A percentile compares a stretch with the other conserved stretches of the same genome.
Conservation (phyloP, 2,329 filamentous ascomycete species). For the Sphaerulina populicola region DNA sequence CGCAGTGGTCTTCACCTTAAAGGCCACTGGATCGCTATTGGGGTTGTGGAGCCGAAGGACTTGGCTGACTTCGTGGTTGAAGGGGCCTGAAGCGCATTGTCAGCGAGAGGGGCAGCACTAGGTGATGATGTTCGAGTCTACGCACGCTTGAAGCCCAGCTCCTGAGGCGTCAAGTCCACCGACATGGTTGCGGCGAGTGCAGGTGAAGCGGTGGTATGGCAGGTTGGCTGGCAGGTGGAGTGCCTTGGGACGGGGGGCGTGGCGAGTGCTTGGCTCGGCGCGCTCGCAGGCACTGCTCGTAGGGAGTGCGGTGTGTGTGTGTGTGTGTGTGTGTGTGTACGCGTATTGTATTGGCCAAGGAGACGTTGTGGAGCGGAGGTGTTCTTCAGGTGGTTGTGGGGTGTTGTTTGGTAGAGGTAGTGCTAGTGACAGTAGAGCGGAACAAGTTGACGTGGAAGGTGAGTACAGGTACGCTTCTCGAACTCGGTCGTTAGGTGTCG, state of each 20-base stretch:
- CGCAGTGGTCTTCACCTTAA: slow-evolving; percentile 94
- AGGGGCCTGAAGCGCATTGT: slow-evolving; percentile 45
- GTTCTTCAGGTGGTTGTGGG: background rate
- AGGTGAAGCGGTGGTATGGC: slow-evolving; percentile 2
- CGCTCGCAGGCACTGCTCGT: background rate
- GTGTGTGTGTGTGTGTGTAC: background rate
- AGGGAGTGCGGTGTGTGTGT: background rate
- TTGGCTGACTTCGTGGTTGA: slow-evolving; percentile 57
- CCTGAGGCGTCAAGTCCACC: slow-evolving; percentile 81
- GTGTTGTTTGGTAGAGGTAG: background rate
- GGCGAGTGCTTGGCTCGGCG: background rate
- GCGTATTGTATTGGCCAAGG: background rate
- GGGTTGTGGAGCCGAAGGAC: slow-evolving; percentile 52
- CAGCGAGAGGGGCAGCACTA: slow-evolving; percentile 8
- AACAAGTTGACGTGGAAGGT: too few species aligned
- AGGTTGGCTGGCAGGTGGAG: slow-evolving; percentile 1
- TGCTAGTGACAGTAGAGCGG: background rate
- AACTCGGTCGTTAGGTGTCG: background rate
- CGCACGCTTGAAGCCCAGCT: slow-evolving; percentile 90
- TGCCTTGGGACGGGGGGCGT: slow-evolving; percentile 1
- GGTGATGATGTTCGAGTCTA: slow-evolving; percentile 1
- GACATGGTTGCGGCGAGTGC: slow-evolving; percentile 58
- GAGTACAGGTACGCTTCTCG: too few species aligned
- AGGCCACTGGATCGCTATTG: slow-evolving; percentile 52
- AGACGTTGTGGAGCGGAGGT: background rate